Base-by-base conservation (phyloP, 2,329 filamentous ascomycete species). In the Nothophaeocryptopus gaeumannii region DNA sequence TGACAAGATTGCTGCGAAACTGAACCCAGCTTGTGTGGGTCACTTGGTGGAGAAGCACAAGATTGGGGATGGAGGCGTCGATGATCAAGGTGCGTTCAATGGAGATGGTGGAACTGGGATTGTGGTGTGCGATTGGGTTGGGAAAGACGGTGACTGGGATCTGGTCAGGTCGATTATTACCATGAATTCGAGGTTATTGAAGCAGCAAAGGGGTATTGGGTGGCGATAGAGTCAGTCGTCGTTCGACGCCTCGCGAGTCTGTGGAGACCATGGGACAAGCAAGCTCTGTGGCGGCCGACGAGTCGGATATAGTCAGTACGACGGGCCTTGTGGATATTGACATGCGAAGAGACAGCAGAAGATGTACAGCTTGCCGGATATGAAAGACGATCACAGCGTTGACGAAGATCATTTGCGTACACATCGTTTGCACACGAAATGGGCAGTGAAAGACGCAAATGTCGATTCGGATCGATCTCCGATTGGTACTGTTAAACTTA, bases 61-160 rank as follows among this genome's bases (percentile, higher is more conserved):
- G 54, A 54, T 70, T 53, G 63, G 62, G 30, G 55, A 61, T 16
- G 49, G 62, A 42, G 60, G 56, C 7, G 34, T 59, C 5, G 57
- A 63, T 14, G 63, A 46, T 9, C 48, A 58, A 54, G 58, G 64
- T 48, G 55, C 50, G 54, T 47, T 65, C 8, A 51, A 58, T 30
- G 68, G 64, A 36, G 65, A 68, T 56, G 90, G 86, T 26, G 80
- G 83, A 5, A 95, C 91, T 1, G 93, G 93, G 3, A 83, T 97
- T 51, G 84, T 97, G 38, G 86, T 97, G 20, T 93, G 87, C 54
- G 93, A 99, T 70, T 96, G 88, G 88, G 91, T 96, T 43, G 93
- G 93, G 2, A 76, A 84, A 53, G 78, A 84, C 55, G 90, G 85
- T 0, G 87, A 97, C 70, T 99, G 92, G 92, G 90, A 96, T 72